These are phyloP conservation scores for Hirschioporus abietinus DNA, from an alignment of 768 basidiomycete genomes.

Conservation along the genomic window DNA sequence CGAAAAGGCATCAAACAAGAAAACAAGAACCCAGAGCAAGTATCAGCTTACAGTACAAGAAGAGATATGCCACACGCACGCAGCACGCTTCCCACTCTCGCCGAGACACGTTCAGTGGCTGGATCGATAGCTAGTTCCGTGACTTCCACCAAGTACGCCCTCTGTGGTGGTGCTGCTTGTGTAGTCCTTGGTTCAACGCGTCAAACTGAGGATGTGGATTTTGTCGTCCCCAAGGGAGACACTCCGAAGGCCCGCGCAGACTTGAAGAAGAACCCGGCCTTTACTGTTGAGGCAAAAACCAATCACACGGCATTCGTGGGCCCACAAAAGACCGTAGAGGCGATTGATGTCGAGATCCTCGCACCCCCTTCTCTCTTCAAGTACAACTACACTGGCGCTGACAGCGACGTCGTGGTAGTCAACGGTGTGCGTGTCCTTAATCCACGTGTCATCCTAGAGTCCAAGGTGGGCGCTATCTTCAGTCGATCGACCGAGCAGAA, in stretches of 20 bases:
- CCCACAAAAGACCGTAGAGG: background rate
- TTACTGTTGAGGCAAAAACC: background rate
- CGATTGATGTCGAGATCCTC: background rate
- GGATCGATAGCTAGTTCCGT: background rate
- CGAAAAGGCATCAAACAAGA: too few relatives aligned
- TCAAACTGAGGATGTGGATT: background rate
- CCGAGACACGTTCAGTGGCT: background rate
- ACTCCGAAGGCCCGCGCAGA: background rate
- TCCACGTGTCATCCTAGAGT: background rate
- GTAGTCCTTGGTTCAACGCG: background rate
- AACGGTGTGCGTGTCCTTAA: background rate
- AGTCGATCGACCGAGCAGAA: background rate
- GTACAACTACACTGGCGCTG: conserved; percentile 2
- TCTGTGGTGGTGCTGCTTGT: background rate
- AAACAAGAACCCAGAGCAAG: too few relatives aligned
- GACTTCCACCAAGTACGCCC: background rate
- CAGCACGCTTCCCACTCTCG: background rate
- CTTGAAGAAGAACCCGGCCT: background rate
- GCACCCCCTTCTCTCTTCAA: background rate
- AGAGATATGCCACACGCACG: background rate
- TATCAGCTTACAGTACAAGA: background rate
- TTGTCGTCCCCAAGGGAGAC: background rate
- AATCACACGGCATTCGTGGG: conserved; percentile 1
- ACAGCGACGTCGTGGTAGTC: background rate
- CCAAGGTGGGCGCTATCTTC: conserved; percentile 3